Conservation (phyloP, 2,329 filamentous ascomycete species). For the Alternaria conjuncta region DNA sequence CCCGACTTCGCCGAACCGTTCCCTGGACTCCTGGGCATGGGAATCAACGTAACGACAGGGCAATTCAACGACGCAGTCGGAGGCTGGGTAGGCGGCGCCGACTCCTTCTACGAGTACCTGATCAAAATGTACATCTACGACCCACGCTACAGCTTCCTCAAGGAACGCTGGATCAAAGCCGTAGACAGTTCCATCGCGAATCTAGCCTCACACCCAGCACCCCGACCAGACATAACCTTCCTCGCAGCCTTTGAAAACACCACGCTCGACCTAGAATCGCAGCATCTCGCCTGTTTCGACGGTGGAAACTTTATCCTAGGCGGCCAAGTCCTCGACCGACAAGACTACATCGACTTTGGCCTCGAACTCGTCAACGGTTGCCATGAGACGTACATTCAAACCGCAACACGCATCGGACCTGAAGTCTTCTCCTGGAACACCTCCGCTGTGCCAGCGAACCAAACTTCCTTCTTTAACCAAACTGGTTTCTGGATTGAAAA, state of each 20-base stretch:
- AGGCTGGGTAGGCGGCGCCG: conserved; percentile 78
- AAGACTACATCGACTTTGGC: conserved; percentile 76
- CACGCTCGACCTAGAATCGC: conserved; percentile 45
- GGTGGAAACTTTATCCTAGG: conserved; percentile 87
- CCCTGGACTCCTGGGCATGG: conserved; percentile 75
- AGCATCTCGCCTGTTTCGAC: conserved; percentile 76
- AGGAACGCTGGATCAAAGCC: conserved; percentile 74
- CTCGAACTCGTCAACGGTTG: conserved; percentile 74
- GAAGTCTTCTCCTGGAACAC: conserved; percentile 60
- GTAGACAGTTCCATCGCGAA: conserved; percentile 77
- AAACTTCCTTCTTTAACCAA: conserved; percentile 65
- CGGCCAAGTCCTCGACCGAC: conserved; percentile 69
- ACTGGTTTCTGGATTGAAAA: conserved; percentile 75
- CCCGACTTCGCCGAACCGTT: conserved; percentile 72
- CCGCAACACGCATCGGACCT: conserved; percentile 76
- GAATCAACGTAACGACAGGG: conserved; percentile 70
- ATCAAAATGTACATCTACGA: conserved; percentile 92
- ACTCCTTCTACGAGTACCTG: conserved; percentile 88
- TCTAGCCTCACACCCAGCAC: conserved; percentile 71
- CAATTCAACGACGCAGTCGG: conserved; percentile 70
- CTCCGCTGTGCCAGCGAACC: conserved; percentile 39
- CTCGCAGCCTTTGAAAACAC: conserved; percentile 63
- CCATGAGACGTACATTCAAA: conserved; percentile 73
- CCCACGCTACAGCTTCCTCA: conserved; percentile 69
- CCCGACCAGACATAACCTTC: conserved; percentile 75